Percentiles rank a stretch among this genome's conserved stretches.
Conservation (phyloP, 371 early-diverging fungal genomes). For the Rhizomucor miehei region DNA sequence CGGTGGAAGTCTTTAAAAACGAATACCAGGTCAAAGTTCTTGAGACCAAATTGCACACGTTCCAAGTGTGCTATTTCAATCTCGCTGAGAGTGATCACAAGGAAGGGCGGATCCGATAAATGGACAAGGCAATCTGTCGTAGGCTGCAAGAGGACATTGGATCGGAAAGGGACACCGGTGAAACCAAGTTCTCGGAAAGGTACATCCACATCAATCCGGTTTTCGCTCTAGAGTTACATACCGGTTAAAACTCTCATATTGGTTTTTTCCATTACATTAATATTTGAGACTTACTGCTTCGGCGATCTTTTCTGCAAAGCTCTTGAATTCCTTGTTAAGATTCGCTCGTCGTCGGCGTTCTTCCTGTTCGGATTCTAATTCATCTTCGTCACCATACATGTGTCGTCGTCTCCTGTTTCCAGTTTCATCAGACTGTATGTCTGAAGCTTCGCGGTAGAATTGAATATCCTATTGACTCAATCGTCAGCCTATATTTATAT, state of each 20-base stretch:
- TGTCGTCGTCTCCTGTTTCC: slow-evolving; percentile 91
- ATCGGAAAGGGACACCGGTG: slow-evolving; percentile 94
- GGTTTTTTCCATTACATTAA: no score
- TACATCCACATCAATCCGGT: slow-evolving; percentile 88
- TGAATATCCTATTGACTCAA: slow-evolving; percentile 83
- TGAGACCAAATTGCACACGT: slow-evolving; percentile 96
- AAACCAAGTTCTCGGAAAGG: slow-evolving; percentile 96
- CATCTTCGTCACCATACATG: slow-evolving; percentile 96
- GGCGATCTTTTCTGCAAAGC: slow-evolving; percentile 91
- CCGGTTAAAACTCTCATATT: no score
- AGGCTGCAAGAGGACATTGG: slow-evolving; percentile 94
- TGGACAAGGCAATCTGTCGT: slow-evolving; percentile 98
- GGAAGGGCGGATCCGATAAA: slow-evolving; percentile 95
- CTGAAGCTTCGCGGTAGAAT: slow-evolving; percentile 97
- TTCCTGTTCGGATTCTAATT: slow-evolving; percentile 94
- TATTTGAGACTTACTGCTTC: slow-evolving; percentile 58
- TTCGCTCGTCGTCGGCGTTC: slow-evolving; percentile 83
- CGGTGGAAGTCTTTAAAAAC: slow-evolving; percentile 95
- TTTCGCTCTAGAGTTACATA: slow-evolving; percentile 55
- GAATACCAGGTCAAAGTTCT: slow-evolving; percentile 99
- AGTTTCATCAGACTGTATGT: slow-evolving; percentile 96
- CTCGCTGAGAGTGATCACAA: slow-evolving; percentile 92
- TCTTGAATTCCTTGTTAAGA: slow-evolving; percentile 94
- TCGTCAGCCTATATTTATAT: not conserved
- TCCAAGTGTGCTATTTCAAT: slow-evolving; percentile 99